Evolutionary conservation across 202 grass and related monocot species (phyloP).

Genomic region (Zoysia matrella): DNA sequence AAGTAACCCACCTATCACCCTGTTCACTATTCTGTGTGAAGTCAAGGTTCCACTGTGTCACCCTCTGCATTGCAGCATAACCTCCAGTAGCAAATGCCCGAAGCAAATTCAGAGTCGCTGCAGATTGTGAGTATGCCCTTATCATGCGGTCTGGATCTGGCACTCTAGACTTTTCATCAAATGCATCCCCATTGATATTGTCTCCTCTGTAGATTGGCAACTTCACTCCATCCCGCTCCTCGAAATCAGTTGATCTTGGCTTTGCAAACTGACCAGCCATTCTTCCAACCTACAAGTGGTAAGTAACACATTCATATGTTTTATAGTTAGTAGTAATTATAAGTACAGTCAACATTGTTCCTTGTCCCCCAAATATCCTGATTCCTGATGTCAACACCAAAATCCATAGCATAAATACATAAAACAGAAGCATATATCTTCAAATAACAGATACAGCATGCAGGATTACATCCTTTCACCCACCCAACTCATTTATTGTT

Average conservation of each 20-base stretch:
- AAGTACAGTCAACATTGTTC: neutral
- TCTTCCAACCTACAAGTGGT: constrained; percentile 67
- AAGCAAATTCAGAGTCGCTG: constrained; percentile 81
- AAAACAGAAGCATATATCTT: neutral
- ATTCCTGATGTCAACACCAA: constrained; percentile 1
- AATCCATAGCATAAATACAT: neutral
- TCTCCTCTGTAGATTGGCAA: constrained; percentile 86
- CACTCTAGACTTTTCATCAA: constrained; percentile 70
- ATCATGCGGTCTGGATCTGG: constrained; percentile 85
- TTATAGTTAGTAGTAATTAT: neutral
- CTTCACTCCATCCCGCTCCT: constrained; percentile 78
- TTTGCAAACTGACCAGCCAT: constrained; percentile 94
- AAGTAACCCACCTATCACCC: constrained; percentile 63
- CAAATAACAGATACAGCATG: neutral
- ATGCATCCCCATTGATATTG: constrained; percentile 82
- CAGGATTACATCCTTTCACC: neutral
- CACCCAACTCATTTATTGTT: neutral
- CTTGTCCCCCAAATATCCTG: neutral
- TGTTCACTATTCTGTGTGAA: constrained; percentile 83
- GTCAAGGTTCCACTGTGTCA: constrained; percentile 89
- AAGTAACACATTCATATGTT: constrained; percentile 2
- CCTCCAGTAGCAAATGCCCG: constrained; percentile 83
- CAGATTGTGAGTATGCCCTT: constrained; percentile 72
- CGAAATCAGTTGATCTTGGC: constrained; percentile 70
- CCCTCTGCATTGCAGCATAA: constrained; percentile 91